A percentile compares a stretch with the other conserved stretches of the same genome.
Conservation (phyloP, 2,329 filamentous ascomycete species). For the Colletotrichum caudatum region DNA sequence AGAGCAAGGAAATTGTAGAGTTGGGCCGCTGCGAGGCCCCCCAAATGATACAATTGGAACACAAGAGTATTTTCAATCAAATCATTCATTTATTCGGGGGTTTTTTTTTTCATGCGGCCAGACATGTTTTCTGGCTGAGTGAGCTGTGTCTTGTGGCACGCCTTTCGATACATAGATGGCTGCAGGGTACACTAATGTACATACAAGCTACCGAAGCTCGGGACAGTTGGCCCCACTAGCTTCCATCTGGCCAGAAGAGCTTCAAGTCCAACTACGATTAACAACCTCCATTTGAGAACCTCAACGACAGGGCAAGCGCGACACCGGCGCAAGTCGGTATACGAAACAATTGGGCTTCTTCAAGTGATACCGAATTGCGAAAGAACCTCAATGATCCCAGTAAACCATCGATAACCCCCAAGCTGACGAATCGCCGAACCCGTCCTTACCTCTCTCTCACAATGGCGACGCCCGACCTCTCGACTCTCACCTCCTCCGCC, state of each 20-base stretch:
- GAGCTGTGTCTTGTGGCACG: background rate
- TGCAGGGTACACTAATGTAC: background rate
- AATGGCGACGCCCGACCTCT: slow-evolving; percentile 57
- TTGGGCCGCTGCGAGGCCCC: slow-evolving; percentile 11
- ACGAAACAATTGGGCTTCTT: background rate
- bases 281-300: background rate
- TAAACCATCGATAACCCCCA: background rate
- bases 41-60: slow-evolving; percentile 39
- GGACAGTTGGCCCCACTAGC: slow-evolving; percentile 32
- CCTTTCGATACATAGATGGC: background rate
- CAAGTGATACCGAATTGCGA: background rate
- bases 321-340: slow-evolving; percentile 11
- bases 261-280: slow-evolving; percentile 1
- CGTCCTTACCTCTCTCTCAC: background rate
- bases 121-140: background rate
- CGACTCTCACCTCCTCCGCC: slow-evolving; percentile 61
- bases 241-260: slow-evolving; percentile 36
- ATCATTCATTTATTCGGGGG: too few relatives aligned
- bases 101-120: background rate
- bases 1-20: slow-evolving; percentile 90
- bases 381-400: background rate
- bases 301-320: slow-evolving; percentile 19
- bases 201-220: slow-evolving; percentile 21
- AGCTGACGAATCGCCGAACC: slow-evolving; percentile 9
- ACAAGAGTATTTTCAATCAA: slow-evolving; percentile 12